A percentile compares a stretch with the other conserved stretches of the same genome.
Evolutionary conservation across 192 early-diverging fungal genomes (phyloP).

Genomic region (Backusella tuberculispora): DNA sequence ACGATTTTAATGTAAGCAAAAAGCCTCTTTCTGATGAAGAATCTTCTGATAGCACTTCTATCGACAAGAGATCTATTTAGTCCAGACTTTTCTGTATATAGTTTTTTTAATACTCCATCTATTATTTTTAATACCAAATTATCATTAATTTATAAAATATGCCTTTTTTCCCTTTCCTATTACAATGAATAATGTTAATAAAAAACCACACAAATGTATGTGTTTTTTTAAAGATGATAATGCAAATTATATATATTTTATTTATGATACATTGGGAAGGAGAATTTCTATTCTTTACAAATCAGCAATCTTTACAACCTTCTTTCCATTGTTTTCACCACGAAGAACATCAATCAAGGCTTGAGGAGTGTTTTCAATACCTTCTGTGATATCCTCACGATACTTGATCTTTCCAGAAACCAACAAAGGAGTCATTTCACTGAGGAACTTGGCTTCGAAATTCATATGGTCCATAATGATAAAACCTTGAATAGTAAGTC

Average conservation of each 20-base stretch:
- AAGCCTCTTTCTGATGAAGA: slow-evolving; percentile 6
- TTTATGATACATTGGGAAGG: neutral
- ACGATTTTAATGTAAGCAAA: neutral
- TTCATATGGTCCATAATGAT: slow-evolving; percentile 56
- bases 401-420: slow-evolving; percentile 64
- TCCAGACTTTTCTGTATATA: neutral
- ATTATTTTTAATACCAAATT: neutral
- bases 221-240: neutral
- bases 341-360: slow-evolving; percentile 63
- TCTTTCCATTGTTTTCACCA: slow-evolving; percentile 72
- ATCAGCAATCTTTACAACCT: slow-evolving; percentile 55
- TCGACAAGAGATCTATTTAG: neutral
- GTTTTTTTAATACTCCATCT: neutral
- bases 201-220: neutral
- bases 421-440: slow-evolving; percentile 58
- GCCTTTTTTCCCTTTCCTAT: neutral
- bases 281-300: slow-evolving; percentile 33
- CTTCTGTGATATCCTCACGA: slow-evolving; percentile 57
- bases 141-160: neutral
- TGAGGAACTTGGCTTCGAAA: slow-evolving; percentile 54
- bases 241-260: neutral
- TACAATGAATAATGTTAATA: neutral
- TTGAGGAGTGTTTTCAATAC: slow-evolving; percentile 64
- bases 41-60: neutral
- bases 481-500: slow-evolving; percentile 67